Percentiles rank a stretch among this genome's conserved stretches.
phyloP scores from a whole-genome alignment of 352 stramenopile species.

The Globisporangium emineosum region DNA sequence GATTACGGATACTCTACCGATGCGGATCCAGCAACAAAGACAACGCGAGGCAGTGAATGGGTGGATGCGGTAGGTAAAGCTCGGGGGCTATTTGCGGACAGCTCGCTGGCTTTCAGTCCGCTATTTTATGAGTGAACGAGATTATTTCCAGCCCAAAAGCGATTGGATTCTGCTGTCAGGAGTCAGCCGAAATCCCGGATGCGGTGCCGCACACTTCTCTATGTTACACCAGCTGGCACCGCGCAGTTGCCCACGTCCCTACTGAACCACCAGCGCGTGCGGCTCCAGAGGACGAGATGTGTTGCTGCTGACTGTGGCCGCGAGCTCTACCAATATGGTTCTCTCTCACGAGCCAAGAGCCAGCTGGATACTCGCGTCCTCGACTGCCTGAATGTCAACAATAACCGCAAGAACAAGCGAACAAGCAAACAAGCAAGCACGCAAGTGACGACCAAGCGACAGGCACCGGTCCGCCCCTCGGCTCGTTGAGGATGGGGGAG shows the following conservation, averaged over 20 bases:
- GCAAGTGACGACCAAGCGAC: neutral
- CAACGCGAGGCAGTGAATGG: neutral
- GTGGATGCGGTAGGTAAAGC: neutral
- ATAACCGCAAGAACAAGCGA: neutral
- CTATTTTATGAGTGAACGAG: neutral
- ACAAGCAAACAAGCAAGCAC: neutral
- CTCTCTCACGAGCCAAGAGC: neutral
- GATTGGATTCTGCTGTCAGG: neutral
- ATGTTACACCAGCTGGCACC: neutral
- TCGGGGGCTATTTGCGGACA: neutral
- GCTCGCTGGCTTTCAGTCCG: neutral
- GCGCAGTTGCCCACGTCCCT: neutral
- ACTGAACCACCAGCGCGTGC: neutral
- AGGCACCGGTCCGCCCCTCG: neutral
- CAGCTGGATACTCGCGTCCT: conserved; percentile 1
- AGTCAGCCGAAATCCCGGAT: neutral
- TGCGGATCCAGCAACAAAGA: neutral
- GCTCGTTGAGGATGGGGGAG: neutral
- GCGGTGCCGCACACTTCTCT: neutral
- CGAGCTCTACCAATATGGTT: neutral
- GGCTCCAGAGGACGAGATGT: conserved; percentile 2
- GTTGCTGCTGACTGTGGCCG: neutral
- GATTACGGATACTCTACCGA: neutral
- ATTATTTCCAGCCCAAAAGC: neutral
- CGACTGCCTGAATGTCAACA: conserved; percentile 7